Percentiles rank a stretch among this genome's conserved stretches.
These are phyloP conservation scores for Leccinellum luteum DNA, from an alignment of 768 basidiomycete genomes.

Conservation along the genomic window DNA sequence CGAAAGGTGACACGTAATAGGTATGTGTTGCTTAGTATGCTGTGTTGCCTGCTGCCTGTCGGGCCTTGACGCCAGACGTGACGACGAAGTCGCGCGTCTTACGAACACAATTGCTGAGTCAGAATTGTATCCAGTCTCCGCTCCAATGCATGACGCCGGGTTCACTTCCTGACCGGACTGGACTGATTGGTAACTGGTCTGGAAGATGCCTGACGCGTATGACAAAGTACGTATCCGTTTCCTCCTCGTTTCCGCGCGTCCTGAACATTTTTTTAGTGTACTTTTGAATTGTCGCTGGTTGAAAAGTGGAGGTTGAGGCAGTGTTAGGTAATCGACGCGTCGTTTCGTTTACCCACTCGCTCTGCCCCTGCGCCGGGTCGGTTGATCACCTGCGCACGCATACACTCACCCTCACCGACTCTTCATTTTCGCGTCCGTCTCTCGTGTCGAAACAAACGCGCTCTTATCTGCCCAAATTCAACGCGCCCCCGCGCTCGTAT, in stretches of 20 bases:
- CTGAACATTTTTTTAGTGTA: conserved; percentile 4
- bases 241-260: neutral
- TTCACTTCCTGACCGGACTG: conserved; percentile 1
- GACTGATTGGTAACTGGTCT: conserved; percentile 14
- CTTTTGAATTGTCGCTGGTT: conserved; percentile 22
- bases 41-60: too few species aligned
- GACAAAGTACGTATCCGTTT: neutral
- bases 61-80: too few species aligned
- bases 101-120: conserved; percentile 5
- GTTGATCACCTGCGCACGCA: conserved; percentile 4
- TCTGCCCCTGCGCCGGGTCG: conserved; percentile 26
- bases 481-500: neutral
- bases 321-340: conserved; percentile 35
- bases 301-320: conserved; percentile 13
- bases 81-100: conserved; percentile 10
- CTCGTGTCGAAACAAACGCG: neutral
- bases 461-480: conserved; percentile 1
- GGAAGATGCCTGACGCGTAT: neutral
- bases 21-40: neutral
- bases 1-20: neutral
- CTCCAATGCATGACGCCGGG: conserved; percentile 1
- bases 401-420: neutral
- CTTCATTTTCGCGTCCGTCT: neutral
- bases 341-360: conserved; percentile 20
- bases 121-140: conserved; percentile 15